Base-by-base conservation (phyloP, 768 basidiomycete species). In the Daedaleopsis nitida region DNA sequence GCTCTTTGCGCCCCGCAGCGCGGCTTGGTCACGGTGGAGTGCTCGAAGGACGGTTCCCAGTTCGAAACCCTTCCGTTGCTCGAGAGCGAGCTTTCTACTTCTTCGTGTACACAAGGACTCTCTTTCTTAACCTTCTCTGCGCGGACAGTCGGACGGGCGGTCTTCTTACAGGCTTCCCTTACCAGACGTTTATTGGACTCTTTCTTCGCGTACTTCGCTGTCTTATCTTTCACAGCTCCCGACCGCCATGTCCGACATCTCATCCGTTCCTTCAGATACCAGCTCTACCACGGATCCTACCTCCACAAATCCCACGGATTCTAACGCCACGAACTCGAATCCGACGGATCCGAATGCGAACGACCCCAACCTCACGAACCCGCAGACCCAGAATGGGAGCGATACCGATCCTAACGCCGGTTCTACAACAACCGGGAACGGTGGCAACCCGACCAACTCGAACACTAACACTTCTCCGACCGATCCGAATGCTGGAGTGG, bases 241-340 rank as follows among this genome's bases (percentile, higher is more conserved):
- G 38, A 35, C 49, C 52, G 19, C 44, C 3, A 64, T 64, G 62
- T 59, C 62, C 44, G 62, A 64, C 58, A 23, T 17, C 23, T 35
- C 61, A 17, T 58, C 43, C 43, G 2, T 42, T 35, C 21, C 56
- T 49, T 24, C 52, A 16, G 55, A 61, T 27, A 35, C 56, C 21
- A 38, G 44, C 21, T 39, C 60, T 5, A 11, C 51, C 34, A 12
- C 47, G 37, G 59, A 35, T n/a, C n/a, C n/a, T n/a, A n/a, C n/a
- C n/a, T n/a, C n/a, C 14, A 27, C 50, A 21, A 47, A 47, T 17
- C 16, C 45, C n/a, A 47, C 45, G 9, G 43, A 55, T 39, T 17
- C 57, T 16, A 21, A 16, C 38, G 11, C 42, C 16, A 52, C 58
- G 27, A 52, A 47, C 54, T 23, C 54, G 24, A 3, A 27, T 32